phyloP scores from a whole-genome alignment of 140 eudicot genomes.

The Cichorium intybus region DNA sequence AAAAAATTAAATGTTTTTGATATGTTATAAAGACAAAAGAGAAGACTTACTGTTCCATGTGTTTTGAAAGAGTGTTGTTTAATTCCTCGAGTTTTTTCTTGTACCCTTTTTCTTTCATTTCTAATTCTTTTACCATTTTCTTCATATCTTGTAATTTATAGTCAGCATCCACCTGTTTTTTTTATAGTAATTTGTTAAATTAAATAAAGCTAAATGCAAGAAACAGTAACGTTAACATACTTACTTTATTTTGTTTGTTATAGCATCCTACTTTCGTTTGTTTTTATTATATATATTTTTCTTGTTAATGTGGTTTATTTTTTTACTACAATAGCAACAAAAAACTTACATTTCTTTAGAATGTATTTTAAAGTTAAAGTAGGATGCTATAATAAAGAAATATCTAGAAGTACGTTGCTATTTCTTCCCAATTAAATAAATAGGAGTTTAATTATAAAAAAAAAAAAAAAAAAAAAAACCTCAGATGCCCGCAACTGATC shows the following conservation, averaged over 20 bases:
- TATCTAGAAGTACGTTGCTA: too few species aligned
- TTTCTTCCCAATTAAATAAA: too few species aligned
- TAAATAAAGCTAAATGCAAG: too few species aligned
- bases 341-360: too few species aligned
- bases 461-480: slow-evolving; percentile 38
- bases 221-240: too few species aligned
- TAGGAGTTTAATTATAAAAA: not conserved
- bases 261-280: too few species aligned
- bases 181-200: not conserved
- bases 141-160: slow-evolving; percentile 90
- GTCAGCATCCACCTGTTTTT: slow-evolving; percentile 86
- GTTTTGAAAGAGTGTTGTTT: slow-evolving; percentile 50
- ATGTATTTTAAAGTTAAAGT: too few species aligned
- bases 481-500: slow-evolving; percentile 86
- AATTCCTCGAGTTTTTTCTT: slow-evolving; percentile 75
- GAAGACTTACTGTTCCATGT: slow-evolving; percentile 85
- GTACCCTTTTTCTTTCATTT: slow-evolving; percentile 78
- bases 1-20: not conserved
- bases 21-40: not conserved
- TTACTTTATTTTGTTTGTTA: too few species aligned
- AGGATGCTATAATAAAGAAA: too few species aligned
- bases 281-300: too few species aligned
- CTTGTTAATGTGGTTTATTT: too few species aligned
- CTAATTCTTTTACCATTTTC: slow-evolving; percentile 70
- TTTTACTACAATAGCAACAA: too few species aligned